Percentiles rank a stretch among this genome's conserved stretches.
Conservation (phyloP, 805 yeast species). For the Myxozyma monticola region DNA sequence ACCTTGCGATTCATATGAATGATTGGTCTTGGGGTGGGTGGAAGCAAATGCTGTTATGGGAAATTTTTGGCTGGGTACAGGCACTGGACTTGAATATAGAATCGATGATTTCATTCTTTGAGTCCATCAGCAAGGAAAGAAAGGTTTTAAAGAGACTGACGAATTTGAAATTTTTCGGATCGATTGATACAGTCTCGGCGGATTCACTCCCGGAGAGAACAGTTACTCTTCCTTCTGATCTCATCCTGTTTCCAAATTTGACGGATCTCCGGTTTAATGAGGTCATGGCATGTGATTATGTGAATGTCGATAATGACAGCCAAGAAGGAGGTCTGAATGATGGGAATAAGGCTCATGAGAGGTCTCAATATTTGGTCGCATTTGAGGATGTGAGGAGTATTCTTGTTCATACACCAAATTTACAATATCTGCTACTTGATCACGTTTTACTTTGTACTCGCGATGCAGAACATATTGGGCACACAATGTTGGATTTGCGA, state of each 20-base stretch:
- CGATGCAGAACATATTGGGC: no score
- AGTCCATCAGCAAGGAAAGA: background rate
- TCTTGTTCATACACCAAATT: no score
- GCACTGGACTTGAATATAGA: constrained; percentile 2
- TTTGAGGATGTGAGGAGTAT: no score
- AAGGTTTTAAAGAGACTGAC: constrained; percentile 3
- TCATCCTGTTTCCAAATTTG: constrained; percentile 7
- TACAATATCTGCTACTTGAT: no score
- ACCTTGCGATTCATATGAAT: constrained; percentile 1
- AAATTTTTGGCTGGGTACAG: constrained; percentile 7
- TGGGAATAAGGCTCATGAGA: no score
- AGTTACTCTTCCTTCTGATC: background rate
- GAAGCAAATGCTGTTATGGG: constrained; percentile 1
- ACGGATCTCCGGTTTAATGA: constrained; percentile 7
- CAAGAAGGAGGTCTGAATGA: no score
- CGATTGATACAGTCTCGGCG: background rate
- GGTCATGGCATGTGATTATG: no score
- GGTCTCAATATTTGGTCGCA: no score
- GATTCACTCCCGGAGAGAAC: background rate
- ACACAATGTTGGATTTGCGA: no score
- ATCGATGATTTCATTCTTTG: constrained; percentile 5
- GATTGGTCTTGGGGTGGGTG: constrained; percentile 17
- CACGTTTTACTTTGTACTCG: no score
- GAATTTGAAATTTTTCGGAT: constrained; percentile 11
- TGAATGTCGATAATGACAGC: no score